Conservation (phyloP, 441 rosid species). For the Aquilaria agallochum region DNA sequence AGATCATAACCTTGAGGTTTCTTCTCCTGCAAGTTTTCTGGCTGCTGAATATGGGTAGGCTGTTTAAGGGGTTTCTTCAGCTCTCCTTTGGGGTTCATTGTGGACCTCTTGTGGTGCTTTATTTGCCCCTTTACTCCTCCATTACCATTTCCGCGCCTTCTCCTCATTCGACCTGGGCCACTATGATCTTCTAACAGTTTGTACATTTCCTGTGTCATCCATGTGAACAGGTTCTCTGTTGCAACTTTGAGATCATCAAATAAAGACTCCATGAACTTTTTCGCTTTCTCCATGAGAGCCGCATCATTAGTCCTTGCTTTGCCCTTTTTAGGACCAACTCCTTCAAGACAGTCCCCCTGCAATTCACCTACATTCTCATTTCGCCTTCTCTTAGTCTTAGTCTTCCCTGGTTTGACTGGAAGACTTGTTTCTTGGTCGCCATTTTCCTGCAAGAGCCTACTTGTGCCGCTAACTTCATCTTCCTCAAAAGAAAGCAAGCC, state of each 20-base stretch:
- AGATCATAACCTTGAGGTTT: constrained; percentile 11
- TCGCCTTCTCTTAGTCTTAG: constrained; percentile 22
- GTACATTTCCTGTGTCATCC: constrained; percentile 57
- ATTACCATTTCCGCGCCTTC: constrained; percentile 10
- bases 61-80: constrained; percentile 15
- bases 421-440: constrained; percentile 17
- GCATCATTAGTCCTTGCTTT: constrained; percentile 21
- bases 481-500: constrained; percentile 20
- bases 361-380: constrained; percentile 10
- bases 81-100: constrained; percentile 16
- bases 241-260: constrained; percentile 46
- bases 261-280: constrained; percentile 38
- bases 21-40: constrained; percentile 17
- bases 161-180: constrained; percentile 15
- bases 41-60: constrained; percentile 8
- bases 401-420: constrained; percentile 18
- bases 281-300: constrained; percentile 37
- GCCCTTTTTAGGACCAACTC: constrained; percentile 19
- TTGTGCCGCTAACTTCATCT: constrained; percentile 24
- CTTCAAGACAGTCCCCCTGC: constrained; percentile 18
- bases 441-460: constrained; percentile 20
- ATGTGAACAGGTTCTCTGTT: constrained; percentile 34
- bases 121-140: constrained; percentile 18
- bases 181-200: constrained; percentile 32
- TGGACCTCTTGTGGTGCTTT: constrained; percentile 13